Percentiles rank a stretch among this genome's conserved stretches.
Evolutionary conservation across 2,329 filamentous ascomycete genomes (phyloP).

Genomic region (Aspergillus pseudotamarii): DNA sequence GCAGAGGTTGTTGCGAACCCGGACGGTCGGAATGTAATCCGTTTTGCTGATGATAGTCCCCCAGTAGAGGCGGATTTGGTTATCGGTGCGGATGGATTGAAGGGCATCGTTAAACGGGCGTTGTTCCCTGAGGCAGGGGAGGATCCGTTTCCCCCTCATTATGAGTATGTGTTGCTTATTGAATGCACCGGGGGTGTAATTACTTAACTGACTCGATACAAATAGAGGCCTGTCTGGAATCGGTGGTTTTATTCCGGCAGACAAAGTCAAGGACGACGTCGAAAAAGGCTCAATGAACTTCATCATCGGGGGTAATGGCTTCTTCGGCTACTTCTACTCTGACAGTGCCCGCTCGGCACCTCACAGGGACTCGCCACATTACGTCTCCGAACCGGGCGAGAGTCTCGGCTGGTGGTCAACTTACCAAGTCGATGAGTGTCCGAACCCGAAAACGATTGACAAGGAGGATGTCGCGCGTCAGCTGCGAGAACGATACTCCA

Average conservation of each 20-base stretch:
- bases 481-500: constrained; percentile 44
- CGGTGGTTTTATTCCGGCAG: constrained; percentile 48
- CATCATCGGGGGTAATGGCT: constrained; percentile 52
- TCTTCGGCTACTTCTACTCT: constrained; percentile 53
- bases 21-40: constrained; percentile 29
- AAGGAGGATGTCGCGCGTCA: constrained; percentile 35
- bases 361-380: constrained; percentile 28
- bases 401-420: constrained; percentile 52
- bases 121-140: constrained; percentile 39
- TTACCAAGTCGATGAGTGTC: constrained; percentile 36
- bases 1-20: constrained; percentile 27
- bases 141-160: constrained; percentile 42
- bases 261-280: constrained; percentile 31
- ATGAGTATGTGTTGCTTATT: constrained; percentile 36
- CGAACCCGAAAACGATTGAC: constrained; percentile 35
- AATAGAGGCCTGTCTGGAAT: constrained; percentile 47
- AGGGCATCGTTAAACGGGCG: constrained; percentile 38
- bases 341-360: constrained; percentile 23
- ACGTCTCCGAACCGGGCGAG: constrained; percentile 33
- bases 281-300: constrained; percentile 46
- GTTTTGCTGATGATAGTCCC: constrained; percentile 38
- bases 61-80: constrained; percentile 44
- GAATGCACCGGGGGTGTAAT: neutral
- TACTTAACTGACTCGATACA: neutral
- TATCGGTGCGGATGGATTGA: constrained; percentile 48